Evolutionary conservation across 2,329 filamentous ascomycete genomes (phyloP), one percentile per base, ranked within the genome.

Genomic region (Aspergillus sp.): DNA sequence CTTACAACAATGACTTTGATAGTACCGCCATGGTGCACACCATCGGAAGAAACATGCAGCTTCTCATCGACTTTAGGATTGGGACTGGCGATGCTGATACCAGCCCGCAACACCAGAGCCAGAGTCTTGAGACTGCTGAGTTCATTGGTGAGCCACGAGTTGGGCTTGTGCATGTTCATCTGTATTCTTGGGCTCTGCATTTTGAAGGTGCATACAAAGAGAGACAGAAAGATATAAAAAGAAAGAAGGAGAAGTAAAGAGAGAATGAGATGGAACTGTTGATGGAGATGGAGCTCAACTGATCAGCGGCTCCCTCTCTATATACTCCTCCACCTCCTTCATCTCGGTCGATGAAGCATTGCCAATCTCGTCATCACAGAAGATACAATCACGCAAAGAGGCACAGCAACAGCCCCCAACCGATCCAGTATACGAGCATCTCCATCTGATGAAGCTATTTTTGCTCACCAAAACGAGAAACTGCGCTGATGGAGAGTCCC

Each of bases 1-100:
- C 47, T n/a, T 38, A 47, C 47, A 40, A 49, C 47, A 36, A 49
- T 49, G 37, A 47, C 47, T 33, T 49, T 47, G 7, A 42, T 39
- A 2, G 40, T 44, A 26, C 41, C 44, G 27, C 37, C 38, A 34
- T 49, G 40, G 32, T 49, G 37, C 26, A 47, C 45, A 4, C 39
- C 39, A 27, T 13, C 19, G 6, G 36, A 38, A 5, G 39, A 26
- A 31, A 46, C 37, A 12, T 50, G 42, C 6, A 50, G 43, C 10
- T 33, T 30, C 28, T 12, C 19, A 32, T 50, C 46, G 10, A 35
- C 42, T 34, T 44, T 49, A 32, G 46, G 46, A n/a, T 49, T 40
- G 3, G 46, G 46, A 7, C 40, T 49, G 40, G 44, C 27, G 37
- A 49, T 46, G 6, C 35, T 37, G n/a, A 49, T 41, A 13, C 40